Conservation (phyloP, 106 monocot species). For the Acanthochlamys bracteata region DNA sequence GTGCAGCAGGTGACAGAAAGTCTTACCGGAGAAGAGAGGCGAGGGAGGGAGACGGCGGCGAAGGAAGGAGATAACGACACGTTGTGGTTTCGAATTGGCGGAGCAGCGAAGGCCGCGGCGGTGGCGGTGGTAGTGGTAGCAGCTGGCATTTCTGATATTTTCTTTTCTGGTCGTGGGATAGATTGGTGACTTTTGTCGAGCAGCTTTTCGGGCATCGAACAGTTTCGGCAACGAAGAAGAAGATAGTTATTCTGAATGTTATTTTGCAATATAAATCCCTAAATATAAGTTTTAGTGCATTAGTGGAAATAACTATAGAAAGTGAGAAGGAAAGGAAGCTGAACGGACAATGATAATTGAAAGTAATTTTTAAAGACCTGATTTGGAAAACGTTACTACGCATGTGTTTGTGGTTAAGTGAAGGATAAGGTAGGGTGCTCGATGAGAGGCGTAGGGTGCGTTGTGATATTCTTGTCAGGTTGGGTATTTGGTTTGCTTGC, state of each 20-base stretch:
- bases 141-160: neutral
- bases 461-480: neutral
- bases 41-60: neutral
- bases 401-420: neutral
- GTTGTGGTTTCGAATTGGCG: neutral
- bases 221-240: too few species aligned
- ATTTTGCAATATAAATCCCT: too few species aligned
- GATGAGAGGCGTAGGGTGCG: neutral
- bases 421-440: neutral
- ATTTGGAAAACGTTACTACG: too few species aligned
- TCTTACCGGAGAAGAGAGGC: neutral
- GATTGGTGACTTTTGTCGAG: neutral
- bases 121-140: slow-evolving; percentile 3
- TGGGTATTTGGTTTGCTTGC: too few species aligned
- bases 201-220: neutral
- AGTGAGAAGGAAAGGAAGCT: neutral
- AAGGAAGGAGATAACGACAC: neutral
- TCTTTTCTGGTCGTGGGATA: neutral
- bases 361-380: neutral
- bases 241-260: too few species aligned
- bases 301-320: too few species aligned
- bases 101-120: neutral
- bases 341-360: neutral
- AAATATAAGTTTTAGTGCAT: too few species aligned
- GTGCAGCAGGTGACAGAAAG: slow-evolving; percentile 30